Evolutionary conservation across 1,139 yeast species (phyloP), one percentile per base, ranked within the genome.

Genomic region (Geotrichum europaeum): DNA sequence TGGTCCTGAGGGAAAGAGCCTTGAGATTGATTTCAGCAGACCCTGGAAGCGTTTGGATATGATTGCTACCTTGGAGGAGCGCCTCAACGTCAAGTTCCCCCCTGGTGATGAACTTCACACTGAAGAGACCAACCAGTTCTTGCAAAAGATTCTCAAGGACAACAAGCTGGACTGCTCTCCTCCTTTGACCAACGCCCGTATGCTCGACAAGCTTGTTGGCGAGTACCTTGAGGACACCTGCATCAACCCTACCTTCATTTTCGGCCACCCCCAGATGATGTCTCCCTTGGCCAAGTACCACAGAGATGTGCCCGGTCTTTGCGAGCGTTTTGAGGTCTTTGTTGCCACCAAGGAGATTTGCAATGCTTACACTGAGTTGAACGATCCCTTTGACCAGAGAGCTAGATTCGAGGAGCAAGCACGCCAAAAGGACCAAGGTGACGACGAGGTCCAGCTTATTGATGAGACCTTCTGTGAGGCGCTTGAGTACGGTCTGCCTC

Each of bases 191-290:
- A 94, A 92, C 77, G 97, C 99, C 62, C 89, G 99, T 81, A 92
- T 94, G 97, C 84, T 94, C 75, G 99, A 94, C 81, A 92, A 89
- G 82, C 85, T 94, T 67, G 97, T 94, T 69, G 98, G 99, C 72
- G 98, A 90, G 75, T 78, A 66, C 73, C 76, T 86, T 63, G 99
- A 94, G 81, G 97, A 91, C 72, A 81, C 85, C 60, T 89, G 96
- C 73, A 89, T 92, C 77, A 94, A 90, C 82, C 99, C 99, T 70
- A 94, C 99, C 55, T 94, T 94, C 78, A 89, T 94, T 77, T 92
- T 90, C 72, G 99, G 99, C 68, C 99, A 94, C 77, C 99, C 99
- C 65, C 97, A 94, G 80, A 90, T 94, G 96, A 94, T 94, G 99
- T 94, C 98, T 64, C 99, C 99, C 67, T 83, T 94, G 77, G 99